These are phyloP conservation scores for Trichosporon ovoides DNA, from an alignment of 1,284 basidiomycete genomes.

Conservation along the genomic window DNA sequence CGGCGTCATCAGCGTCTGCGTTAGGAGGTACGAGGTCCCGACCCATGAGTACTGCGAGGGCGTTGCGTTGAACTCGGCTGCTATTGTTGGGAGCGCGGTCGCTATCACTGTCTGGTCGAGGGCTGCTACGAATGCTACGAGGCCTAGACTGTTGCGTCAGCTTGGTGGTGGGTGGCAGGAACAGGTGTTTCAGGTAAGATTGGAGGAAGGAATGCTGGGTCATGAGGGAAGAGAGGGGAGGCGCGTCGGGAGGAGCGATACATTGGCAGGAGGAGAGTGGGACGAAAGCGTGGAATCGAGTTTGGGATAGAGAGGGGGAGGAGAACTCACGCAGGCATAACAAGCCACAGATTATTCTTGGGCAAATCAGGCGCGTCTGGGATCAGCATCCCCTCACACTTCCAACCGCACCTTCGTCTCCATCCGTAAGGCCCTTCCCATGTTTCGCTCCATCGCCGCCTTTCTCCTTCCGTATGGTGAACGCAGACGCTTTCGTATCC, in stretches of 20 bases:
- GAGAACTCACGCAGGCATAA: conserved; percentile 24
- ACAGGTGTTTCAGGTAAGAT: too few relatives aligned
- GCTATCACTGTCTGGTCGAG: conserved; percentile 42
- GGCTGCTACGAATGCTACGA: conserved; percentile 42
- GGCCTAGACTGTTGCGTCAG: conserved; percentile 26
- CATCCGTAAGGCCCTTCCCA: conserved; percentile 36
- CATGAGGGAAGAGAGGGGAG: too few relatives aligned
- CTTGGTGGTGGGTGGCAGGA: too few relatives aligned
- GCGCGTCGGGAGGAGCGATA: too few relatives aligned
- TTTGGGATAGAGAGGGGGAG: too few relatives aligned
- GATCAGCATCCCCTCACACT: too few relatives aligned
- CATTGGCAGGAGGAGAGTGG: too few relatives aligned
- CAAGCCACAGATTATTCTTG: conserved; percentile 32
- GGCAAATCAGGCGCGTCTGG: conserved; percentile 15
- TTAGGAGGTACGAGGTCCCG: conserved; percentile 35
- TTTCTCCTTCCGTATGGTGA: background rate
- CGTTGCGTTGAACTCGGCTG: conserved; percentile 27
- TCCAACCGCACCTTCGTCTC: conserved; percentile 39
- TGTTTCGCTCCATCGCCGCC: background rate
- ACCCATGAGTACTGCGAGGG: conserved; percentile 37
- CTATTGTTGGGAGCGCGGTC: conserved; percentile 35
- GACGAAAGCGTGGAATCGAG: too few relatives aligned
- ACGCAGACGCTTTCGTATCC: background rate
- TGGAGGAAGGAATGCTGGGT: too few relatives aligned
- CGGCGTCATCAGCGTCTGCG: conserved; percentile 35